Evolutionary conservation across 352 stramenopile species (phyloP).

Genomic region (Phytopythium chamaehyphon): DNA sequence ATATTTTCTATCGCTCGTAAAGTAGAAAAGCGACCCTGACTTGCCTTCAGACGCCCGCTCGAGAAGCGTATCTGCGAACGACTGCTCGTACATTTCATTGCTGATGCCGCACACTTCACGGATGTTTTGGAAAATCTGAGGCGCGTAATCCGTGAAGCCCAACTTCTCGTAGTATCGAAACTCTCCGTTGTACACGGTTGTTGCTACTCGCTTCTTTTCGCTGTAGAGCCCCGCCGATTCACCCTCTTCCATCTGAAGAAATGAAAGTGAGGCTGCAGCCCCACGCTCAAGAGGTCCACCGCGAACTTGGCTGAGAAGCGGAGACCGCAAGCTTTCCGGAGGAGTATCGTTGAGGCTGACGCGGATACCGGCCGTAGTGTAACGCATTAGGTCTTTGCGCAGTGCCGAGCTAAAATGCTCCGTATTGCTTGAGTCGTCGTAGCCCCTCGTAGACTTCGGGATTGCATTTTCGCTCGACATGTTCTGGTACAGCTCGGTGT

Average conservation of each 20-base stretch:
- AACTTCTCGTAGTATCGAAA: conserved; percentile 86
- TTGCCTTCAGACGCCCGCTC: conserved; percentile 83
- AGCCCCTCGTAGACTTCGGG: conserved; percentile 43
- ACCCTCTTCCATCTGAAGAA: conserved; percentile 61
- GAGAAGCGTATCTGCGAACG: conserved; percentile 78
- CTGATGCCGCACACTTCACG: conserved; percentile 74
- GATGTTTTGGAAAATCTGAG: conserved; percentile 82
- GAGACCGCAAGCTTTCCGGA: conserved; percentile 37
- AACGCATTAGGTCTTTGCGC: conserved; percentile 82
- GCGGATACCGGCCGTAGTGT: conserved; percentile 80
- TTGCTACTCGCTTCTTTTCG: conserved; percentile 80
- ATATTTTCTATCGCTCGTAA: conserved; percentile 81
- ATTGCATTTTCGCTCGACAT: conserved; percentile 66
- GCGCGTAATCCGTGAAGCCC: conserved; percentile 84
- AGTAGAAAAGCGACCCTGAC: conserved; percentile 88
- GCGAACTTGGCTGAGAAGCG: conserved; percentile 28
- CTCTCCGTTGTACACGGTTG: conserved; percentile 79
- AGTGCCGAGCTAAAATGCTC: conserved; percentile 80
- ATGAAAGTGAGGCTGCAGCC: conserved; percentile 36
- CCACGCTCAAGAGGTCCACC: conserved; percentile 39
- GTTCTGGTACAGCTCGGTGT: conserved; percentile 83
- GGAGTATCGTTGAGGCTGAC: conserved; percentile 68
- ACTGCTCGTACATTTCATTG: conserved; percentile 76
- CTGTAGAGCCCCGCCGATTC: conserved; percentile 56
- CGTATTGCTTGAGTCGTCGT: conserved; percentile 33